These are phyloP conservation scores for Cutaneotrichosporon dermatis DNA, from an alignment of 1,284 basidiomycete species.

Conservation along the genomic window DNA sequence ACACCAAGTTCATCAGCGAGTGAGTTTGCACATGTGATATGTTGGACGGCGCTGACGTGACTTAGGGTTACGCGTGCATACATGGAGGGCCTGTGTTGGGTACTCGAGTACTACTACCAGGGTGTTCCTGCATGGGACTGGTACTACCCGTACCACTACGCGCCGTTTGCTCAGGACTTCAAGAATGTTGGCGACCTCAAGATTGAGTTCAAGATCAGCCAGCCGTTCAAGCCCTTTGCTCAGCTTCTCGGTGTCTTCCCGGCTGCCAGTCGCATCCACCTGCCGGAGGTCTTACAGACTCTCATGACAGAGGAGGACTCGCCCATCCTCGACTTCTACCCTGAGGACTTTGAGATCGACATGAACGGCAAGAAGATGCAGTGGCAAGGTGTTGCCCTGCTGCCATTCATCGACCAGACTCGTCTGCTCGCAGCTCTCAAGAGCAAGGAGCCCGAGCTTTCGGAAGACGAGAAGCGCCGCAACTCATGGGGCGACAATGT, in stretches of 20 bases:
- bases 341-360: constrained; percentile 85
- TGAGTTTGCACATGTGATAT: constrained; percentile 49
- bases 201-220: constrained; percentile 60
- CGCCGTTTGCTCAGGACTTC: constrained; percentile 96
- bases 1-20: constrained; percentile 70
- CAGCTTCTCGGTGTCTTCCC: constrained; percentile 99
- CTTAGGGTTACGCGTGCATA: constrained; percentile 74
- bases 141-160: constrained; percentile 99
- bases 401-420: constrained; percentile 91
- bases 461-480: constrained; percentile 73
- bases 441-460: constrained; percentile 65
- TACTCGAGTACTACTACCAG: constrained; percentile 97
- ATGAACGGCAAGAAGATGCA: constrained; percentile 99
- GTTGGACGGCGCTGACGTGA: neutral
- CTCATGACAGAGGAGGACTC: constrained; percentile 86
- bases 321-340: constrained; percentile 96
- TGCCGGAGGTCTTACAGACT: constrained; percentile 77
- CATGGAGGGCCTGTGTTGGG: constrained; percentile 94
- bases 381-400: constrained; percentile 95
- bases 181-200: constrained; percentile 72
- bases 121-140: constrained; percentile 98
- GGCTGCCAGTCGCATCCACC: constrained; percentile 82
- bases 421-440: constrained; percentile 80
- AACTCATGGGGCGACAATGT: constrained; percentile 83
- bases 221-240: constrained; percentile 94